Evolutionary conservation across 2,329 filamentous ascomycete genomes (phyloP).

Genomic region (Beauveria bassiana): DNA sequence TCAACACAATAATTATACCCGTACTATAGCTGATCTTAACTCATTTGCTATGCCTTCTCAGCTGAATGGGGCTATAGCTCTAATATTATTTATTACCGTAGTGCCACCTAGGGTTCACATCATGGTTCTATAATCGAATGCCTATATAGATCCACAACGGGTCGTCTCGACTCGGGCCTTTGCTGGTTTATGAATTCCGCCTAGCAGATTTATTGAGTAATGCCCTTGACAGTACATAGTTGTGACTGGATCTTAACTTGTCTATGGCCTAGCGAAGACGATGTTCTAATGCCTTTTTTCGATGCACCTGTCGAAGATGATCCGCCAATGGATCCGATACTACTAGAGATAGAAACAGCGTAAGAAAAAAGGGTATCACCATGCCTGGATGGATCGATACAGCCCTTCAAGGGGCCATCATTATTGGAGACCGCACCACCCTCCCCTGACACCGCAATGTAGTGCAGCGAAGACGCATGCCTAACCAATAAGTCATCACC

Average conservation of each 20-base stretch:
- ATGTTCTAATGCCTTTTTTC: too few relatives aligned
- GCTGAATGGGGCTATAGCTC: background rate
- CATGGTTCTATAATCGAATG: background rate
- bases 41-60: background rate
- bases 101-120: background rate
- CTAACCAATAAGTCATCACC: too few relatives aligned
- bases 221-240: background rate
- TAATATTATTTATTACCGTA: background rate
- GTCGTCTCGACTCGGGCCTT: background rate
- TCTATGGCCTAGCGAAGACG: too few relatives aligned
- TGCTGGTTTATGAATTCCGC: background rate
- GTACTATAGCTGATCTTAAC: background rate
- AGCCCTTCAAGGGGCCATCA: too few relatives aligned
- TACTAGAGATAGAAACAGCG: too few relatives aligned
- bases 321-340: too few relatives aligned
- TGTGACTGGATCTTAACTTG: background rate
- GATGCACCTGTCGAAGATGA: too few relatives aligned
- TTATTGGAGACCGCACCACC: too few relatives aligned
- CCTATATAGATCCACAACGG: background rate
- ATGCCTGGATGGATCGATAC: too few relatives aligned
- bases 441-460: too few relatives aligned
- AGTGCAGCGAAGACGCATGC: too few relatives aligned
- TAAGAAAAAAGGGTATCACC: too few relatives aligned
- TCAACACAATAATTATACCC: background rate
- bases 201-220: background rate